Evolutionary conservation across 139 green algal genomes (phyloP), one percentile per base, ranked within the genome.

Genomic region (Chlorella sp.): DNA sequence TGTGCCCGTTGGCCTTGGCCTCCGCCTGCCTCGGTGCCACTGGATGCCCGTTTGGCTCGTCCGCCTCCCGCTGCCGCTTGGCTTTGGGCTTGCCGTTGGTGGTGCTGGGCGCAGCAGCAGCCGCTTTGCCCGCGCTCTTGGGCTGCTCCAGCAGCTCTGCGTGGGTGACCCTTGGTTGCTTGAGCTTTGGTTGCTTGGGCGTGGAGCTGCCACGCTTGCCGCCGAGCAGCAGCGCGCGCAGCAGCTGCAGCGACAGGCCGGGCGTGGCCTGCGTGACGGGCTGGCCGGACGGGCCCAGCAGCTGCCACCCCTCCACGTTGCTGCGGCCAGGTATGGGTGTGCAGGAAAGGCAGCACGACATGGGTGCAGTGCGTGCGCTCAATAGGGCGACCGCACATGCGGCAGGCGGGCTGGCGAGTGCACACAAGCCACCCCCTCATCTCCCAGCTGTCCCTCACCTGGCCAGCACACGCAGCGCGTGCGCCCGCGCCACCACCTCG

Each of bases 391-490:
- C 42, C 10, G 42, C 10, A 55, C 42, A 55, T 17, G 10, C 10
- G 10, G 42, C 55, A 31, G 55, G 20, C 22, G 6, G 55, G 55
- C 6, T 31, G 4, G 22, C 20, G 20, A 31, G 24, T 64, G 22
- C 22, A 10, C 22, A 30, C 14, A 64, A 31, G 27, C 4, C 55
- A 27, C 55, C 20, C 14, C 55, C 55, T 64, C 27, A 10, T 30
- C 55, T 31, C 4, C 55, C 22, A 31, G 4, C 55, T 64, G 55
- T 30, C 24, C 24, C 55, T 30, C 55, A 80, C 74, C 69, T 80
- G 14, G 74, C 74, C 62, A 80, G 61, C 31, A 80, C 74, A 31
- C 75, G 74, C 36, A 80, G 69, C 32, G 74, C 74, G 27, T 80
- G 72, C 0, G 74, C 74, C 30, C 74, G 32, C 68, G 36, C 65